Conservation (phyloP, 2,329 filamentous ascomycete species). For the Albifimbria verrucaria region DNA sequence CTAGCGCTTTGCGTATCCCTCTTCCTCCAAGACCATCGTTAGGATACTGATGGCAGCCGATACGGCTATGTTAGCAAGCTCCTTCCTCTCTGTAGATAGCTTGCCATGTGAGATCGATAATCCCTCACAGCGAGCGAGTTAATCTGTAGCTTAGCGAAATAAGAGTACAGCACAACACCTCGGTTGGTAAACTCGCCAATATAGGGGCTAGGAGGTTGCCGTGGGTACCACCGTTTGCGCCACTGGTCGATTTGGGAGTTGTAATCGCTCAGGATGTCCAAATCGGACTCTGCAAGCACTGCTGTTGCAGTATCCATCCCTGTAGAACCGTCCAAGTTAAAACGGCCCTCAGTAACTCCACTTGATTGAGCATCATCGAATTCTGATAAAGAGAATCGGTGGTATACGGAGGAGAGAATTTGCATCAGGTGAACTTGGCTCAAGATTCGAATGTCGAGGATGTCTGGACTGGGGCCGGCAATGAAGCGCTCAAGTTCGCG, state of each 20-base stretch:
- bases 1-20: constrained; percentile 25
- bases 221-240: constrained; percentile 30
- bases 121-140: constrained; percentile 18
- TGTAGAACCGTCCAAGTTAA: background rate
- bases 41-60: constrained; percentile 30
- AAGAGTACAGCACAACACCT: constrained; percentile 30
- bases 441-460: constrained; percentile 10
- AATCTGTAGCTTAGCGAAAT: constrained; percentile 32
- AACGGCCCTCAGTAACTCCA: constrained; percentile 3
- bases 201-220: constrained; percentile 18
- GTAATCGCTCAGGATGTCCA: constrained; percentile 33
- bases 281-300: constrained; percentile 30
- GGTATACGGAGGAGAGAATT: constrained; percentile 10
- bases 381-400: constrained; percentile 8
- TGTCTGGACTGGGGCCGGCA: constrained; percentile 11
- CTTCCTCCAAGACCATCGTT: constrained; percentile 27
- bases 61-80: constrained; percentile 24
- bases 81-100: constrained; percentile 12
- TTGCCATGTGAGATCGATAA: constrained; percentile 8
- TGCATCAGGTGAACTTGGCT: constrained; percentile 12
- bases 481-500: constrained; percentile 23
- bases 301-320: constrained; percentile 5
- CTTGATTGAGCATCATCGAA: constrained; percentile 9
- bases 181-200: constrained; percentile 32
- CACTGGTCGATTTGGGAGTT: constrained; percentile 40